Percentiles rank a stretch among this genome's conserved stretches.
Conservation (phyloP, 164 flowering plant genomes). For the Annona squamosa region DNA sequence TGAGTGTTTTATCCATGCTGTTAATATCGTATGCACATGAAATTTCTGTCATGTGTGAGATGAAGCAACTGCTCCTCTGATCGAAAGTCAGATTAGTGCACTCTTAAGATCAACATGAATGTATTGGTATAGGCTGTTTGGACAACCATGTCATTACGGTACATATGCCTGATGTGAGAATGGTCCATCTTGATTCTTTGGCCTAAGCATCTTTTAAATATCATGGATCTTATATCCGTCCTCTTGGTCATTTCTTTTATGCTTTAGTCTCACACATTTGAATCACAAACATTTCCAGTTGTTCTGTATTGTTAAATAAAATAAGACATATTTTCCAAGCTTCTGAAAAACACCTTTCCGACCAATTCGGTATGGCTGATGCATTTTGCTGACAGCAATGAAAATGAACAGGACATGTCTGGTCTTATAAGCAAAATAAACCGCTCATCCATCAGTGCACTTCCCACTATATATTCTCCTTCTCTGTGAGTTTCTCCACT, state of each 20-base stretch:
- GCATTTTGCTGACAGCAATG: not conserved
- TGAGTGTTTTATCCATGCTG: not conserved
- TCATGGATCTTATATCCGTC: not conserved
- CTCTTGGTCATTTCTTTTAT: not conserved
- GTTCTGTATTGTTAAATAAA: not conserved
- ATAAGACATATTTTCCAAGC: not conserved
- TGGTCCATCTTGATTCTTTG: not conserved
- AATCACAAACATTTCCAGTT: not conserved
- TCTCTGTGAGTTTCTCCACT: constrained; percentile 38
- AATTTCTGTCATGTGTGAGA: not conserved
- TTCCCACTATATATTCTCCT: constrained; percentile 65
- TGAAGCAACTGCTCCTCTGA: not conserved
- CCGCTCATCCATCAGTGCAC: constrained; percentile 51
- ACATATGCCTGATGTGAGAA: not conserved
- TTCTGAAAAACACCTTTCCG: not conserved
- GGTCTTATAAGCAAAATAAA: constrained; percentile 67
- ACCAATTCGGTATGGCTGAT: not conserved
- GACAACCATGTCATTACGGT: not conserved
- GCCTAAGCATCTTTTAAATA: not conserved
- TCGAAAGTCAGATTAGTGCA: not conserved
- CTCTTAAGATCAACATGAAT: not conserved
- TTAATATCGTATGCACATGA: not conserved
- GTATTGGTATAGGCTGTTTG: not conserved
- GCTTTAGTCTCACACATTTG: not conserved
- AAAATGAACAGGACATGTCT: constrained; percentile 49